These are phyloP conservation scores for Myrmaecium sp. DNA, from an alignment of 2,329 filamentous ascomycete species.

Conservation along the genomic window DNA sequence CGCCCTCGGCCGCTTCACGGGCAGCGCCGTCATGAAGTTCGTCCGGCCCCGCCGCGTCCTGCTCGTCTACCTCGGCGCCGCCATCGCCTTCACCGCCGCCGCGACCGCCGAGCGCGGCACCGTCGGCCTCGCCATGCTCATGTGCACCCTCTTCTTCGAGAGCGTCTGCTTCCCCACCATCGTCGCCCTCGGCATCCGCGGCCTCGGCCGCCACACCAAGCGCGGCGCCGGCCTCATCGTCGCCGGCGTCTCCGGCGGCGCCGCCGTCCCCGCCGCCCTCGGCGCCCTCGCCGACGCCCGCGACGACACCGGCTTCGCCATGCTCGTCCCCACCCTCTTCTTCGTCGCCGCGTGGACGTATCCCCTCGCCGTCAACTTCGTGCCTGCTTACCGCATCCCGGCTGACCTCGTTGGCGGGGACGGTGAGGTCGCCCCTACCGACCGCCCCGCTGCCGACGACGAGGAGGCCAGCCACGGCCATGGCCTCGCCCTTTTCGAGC, in stretches of 20 bases:
- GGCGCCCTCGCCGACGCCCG: slow-evolving; percentile 49
- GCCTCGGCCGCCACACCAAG: slow-evolving; percentile 61
- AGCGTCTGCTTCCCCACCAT: slow-evolving; percentile 71
- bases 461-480: slow-evolving; percentile 13
- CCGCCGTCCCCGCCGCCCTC: slow-evolving; percentile 53
- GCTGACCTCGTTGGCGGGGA: slow-evolving; percentile 37
- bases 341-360: slow-evolving; percentile 31
- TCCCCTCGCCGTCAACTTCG: slow-evolving; percentile 40
- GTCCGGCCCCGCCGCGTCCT: slow-evolving; percentile 53
- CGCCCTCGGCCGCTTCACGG: slow-evolving; percentile 53
- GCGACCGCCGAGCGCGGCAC: slow-evolving; percentile 35
- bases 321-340: slow-evolving; percentile 46
- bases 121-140: slow-evolving; percentile 42
- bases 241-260: slow-evolving; percentile 54
- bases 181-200: slow-evolving; percentile 61
- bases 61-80: slow-evolving; percentile 46
- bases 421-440: slow-evolving; percentile 13
- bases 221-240: slow-evolving; percentile 59
- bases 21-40: slow-evolving; percentile 48
- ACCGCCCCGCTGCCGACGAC: too few relatives aligned
- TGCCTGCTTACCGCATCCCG: slow-evolving; percentile 43
- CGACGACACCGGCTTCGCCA: slow-evolving; percentile 43
- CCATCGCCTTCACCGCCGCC: slow-evolving; percentile 42
- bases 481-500: slow-evolving; percentile 13
- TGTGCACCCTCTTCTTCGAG: slow-evolving; percentile 64